These are phyloP conservation scores for Puccinia triticina DNA, from an alignment of 1,284 basidiomycete species.

Conservation along the genomic window DNA sequence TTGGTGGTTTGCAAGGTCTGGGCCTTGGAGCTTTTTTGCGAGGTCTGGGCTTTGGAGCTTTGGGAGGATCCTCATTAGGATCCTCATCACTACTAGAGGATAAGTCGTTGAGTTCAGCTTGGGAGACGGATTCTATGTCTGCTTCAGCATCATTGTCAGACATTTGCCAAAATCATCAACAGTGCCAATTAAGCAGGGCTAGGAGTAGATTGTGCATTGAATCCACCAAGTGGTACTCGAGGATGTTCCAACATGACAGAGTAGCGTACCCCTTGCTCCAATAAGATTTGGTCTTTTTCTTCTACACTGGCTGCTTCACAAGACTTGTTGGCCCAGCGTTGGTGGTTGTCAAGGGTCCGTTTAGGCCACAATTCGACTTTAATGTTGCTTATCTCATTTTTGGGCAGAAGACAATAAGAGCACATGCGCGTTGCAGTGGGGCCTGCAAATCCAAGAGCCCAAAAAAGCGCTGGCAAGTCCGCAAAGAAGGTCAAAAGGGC, in stretches of 20 bases:
- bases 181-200: conserved; percentile 12
- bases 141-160: not conserved
- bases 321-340: conserved; percentile 13
- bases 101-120: not conserved
- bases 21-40: not conserved
- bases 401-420: conserved; percentile 43
- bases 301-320: not conserved
- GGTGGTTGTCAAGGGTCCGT: not conserved
- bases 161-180: conserved; percentile 25
- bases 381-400: conserved; percentile 21
- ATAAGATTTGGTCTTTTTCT: not conserved
- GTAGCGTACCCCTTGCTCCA: conserved; percentile 20
- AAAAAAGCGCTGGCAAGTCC: conserved; percentile 51
- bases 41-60: too few species aligned
- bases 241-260: conserved; percentile 23
- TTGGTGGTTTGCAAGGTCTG: not conserved
- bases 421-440: conserved; percentile 43
- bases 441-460: conserved; percentile 44
- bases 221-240: conserved; percentile 33
- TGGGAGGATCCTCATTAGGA: too few species aligned
- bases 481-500: conserved; percentile 48
- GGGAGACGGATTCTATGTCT: not conserved
- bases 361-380: not conserved
- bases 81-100: too few species aligned
- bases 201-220: conserved; percentile 33